Base-by-base conservation (phyloP, 192 early-diverging fungal species). In the Dissophora globulifera region DNA sequence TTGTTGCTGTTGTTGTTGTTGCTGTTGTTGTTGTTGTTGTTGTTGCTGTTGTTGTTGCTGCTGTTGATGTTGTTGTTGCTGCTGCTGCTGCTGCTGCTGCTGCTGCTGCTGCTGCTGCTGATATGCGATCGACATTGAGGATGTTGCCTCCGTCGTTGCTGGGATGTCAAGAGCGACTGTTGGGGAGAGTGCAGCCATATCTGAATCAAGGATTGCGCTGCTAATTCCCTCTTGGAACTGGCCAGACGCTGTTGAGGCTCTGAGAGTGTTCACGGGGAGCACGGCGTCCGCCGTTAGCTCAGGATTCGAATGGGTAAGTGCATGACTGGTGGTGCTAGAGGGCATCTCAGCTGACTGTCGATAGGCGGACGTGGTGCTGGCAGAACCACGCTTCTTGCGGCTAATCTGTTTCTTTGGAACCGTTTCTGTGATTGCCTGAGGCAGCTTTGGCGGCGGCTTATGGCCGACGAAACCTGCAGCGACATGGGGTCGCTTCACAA, bases 371-470 rank as follows among this genome's bases (percentile, higher is more conserved):
- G n/a, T n/a, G 2, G 61, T 60, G 0, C 29, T 50, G 15, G 71
- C 50, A 41, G 58, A 43, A 16, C 25, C 50, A 2, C 72, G 63
- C 20, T 76, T 76, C 31, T 67, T 76, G 7, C 72, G 57, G 3
- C 33, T 43, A 6, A 41, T 52, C 33, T 67, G 63, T 8, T 67
- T 76, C 62, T 76, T 76, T 35, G 33, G 58, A 4, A 58, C 72
- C n/a, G 72, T 64, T 20, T 76, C 72, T n/a, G 57, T 64, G 13
- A 76, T 56, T 4, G 72, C 72, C 41, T 76, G 72, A 6, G 72
- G 72, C 22, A 76, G 41, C n/a, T 76, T 76, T n/a, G 72, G 72
- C 56, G 72, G 72, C 6, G 72, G 70, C 15, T 75, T 75, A 33
- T 76, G 72, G 8, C 72, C 72, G 7, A 61, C 72, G 23, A 76